These are phyloP conservation scores for Magnaporthiopsis poae DNA, from an alignment of 2,329 filamentous ascomycete genomes.

Conservation along the genomic window DNA sequence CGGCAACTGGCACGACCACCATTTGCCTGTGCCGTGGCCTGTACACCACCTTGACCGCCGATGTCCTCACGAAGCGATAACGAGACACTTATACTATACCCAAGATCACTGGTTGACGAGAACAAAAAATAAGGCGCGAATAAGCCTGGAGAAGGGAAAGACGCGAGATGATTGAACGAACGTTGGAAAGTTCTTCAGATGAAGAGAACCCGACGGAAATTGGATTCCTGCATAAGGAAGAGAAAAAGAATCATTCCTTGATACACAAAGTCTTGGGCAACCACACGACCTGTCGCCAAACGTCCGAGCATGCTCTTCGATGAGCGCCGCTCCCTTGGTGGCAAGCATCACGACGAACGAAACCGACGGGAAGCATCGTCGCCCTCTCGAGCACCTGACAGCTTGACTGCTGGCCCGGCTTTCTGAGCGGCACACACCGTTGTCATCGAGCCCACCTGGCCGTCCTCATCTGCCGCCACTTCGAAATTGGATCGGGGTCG, in stretches of 20 bases:
- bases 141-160: neutral
- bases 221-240: neutral
- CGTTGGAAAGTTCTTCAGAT: neutral
- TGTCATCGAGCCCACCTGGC: neutral
- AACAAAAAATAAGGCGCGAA: neutral
- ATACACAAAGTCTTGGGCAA: conserved; percentile 6
- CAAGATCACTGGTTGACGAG: conserved; percentile 7
- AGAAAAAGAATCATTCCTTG: neutral
- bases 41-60: conserved; percentile 7
- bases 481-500: neutral
- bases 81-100: conserved; percentile 8
- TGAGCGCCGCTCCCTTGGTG: neutral
- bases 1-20: neutral
- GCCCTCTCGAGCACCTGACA: neutral
- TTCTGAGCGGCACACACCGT: neutral
- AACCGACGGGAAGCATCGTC: neutral
- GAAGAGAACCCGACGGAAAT: neutral
- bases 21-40: conserved; percentile 6
- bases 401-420: neutral
- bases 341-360: conserved; percentile 3
- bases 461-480: neutral
- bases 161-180: neutral
- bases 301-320: neutral
- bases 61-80: conserved; percentile 8
- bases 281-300: neutral